Evolutionary conservation across 2,329 filamentous ascomycete genomes (phyloP).

Genomic region (Penicillium crustosum): DNA sequence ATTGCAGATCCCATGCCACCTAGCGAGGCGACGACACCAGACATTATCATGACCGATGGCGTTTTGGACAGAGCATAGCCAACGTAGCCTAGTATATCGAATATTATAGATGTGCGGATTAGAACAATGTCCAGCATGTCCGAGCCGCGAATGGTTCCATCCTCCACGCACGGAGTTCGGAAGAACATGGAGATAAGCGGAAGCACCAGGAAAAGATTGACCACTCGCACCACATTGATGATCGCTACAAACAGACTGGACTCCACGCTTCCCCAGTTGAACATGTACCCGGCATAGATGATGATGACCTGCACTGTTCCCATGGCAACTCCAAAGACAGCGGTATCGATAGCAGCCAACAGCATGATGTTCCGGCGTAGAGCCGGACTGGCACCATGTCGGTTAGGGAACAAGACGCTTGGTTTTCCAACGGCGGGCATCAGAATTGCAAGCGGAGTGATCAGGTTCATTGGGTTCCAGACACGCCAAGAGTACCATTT

Average conservation of each 20-base stretch:
- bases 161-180: conserved; percentile 46
- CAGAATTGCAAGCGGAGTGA: conserved; percentile 75
- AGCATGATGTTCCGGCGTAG: conserved; percentile 80
- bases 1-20: conserved; percentile 86
- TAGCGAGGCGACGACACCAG: conserved; percentile 70
- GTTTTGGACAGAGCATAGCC: conserved; percentile 70
- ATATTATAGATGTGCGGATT: conserved; percentile 70
- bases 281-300: conserved; percentile 77
- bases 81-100: conserved; percentile 72
- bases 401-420: conserved; percentile 39
- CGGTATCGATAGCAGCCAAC: conserved; percentile 75
- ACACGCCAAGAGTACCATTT: conserved; percentile 31
- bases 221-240: conserved; percentile 74
- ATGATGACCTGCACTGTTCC: conserved; percentile 78
- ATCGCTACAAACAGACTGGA: conserved; percentile 77
- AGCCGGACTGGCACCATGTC: conserved; percentile 57
- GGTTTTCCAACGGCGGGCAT: conserved; percentile 57
- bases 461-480: conserved; percentile 61
- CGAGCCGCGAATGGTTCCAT: conserved; percentile 63
- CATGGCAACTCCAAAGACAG: conserved; percentile 78
- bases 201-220: conserved; percentile 71
- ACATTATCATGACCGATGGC: conserved; percentile 65
- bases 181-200: conserved; percentile 76
- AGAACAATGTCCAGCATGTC: conserved; percentile 75
- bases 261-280: conserved; percentile 79